Conservation (phyloP, 176 grass and related monocot species). For the Chloris gayana region DNA sequence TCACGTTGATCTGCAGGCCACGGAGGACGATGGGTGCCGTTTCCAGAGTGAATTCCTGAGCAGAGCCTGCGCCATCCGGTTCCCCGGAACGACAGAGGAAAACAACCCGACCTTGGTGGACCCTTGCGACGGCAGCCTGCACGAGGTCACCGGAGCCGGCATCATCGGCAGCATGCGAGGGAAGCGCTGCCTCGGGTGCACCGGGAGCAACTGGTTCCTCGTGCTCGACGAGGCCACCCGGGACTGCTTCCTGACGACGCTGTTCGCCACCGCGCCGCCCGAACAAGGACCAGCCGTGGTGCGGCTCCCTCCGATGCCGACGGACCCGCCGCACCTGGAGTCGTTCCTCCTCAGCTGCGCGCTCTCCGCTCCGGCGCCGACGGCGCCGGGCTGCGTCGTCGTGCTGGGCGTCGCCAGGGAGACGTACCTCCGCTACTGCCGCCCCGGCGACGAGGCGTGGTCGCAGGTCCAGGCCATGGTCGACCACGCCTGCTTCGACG, state of each 20-base stretch:
- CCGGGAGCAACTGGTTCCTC: constrained; percentile 7
- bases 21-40: too few species aligned
- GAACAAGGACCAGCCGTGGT: background rate
- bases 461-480: background rate
- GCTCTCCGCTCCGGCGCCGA: background rate
- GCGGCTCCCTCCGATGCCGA: background rate
- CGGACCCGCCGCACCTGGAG: background rate
- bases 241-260: background rate
- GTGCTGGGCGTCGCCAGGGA: background rate
- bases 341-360: background rate
- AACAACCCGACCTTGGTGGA: background rate
- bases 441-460: background rate
- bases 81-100: background rate
- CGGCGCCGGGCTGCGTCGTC: background rate
- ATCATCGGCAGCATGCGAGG: background rate
- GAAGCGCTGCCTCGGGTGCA: background rate
- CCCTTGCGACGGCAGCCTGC: background rate
- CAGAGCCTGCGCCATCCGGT: background rate
- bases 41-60: too few species aligned
- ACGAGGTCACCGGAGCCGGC: background rate
- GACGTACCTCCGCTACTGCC: background rate
- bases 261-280: background rate
- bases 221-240: background rate
- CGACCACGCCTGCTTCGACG: background rate
- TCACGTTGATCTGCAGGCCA: too few species aligned